Conservation (phyloP, 2,329 filamentous ascomycete genomes). For the Paradendryphiella salina region DNA sequence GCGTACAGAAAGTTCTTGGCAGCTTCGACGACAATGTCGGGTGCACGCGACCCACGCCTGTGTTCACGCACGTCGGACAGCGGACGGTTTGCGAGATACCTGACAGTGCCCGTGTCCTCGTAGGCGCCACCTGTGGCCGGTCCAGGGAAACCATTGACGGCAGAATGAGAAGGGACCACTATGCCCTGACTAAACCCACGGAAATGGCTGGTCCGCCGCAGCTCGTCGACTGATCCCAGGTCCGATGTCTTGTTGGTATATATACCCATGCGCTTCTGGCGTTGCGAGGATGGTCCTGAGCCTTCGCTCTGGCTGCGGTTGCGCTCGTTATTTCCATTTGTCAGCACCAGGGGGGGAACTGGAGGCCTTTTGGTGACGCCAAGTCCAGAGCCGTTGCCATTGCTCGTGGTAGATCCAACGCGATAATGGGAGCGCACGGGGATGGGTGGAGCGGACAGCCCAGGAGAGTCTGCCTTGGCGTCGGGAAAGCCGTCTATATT, state of each 20-base stretch:
- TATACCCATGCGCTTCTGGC: constrained; percentile 64
- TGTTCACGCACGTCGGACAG: constrained; percentile 63
- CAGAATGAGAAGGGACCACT: constrained; percentile 39
- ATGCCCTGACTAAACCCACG: constrained; percentile 63
- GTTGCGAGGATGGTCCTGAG: constrained; percentile 54
- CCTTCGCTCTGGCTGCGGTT: constrained; percentile 67
- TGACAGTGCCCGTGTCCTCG: constrained; percentile 41
- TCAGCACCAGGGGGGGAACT: constrained; percentile 70
- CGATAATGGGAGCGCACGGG: constrained; percentile 81
- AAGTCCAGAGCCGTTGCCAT: constrained; percentile 32
- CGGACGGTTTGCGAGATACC: constrained; percentile 51
- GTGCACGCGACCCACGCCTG: constrained; percentile 52
- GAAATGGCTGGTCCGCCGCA: constrained; percentile 57
- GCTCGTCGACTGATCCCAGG: constrained; percentile 58
- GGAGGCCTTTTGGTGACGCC: constrained; percentile 67
- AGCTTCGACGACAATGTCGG: constrained; percentile 58
- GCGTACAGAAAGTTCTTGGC: constrained; percentile 60
- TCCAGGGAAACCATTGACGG: constrained; percentile 35
- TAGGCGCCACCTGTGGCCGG: constrained; percentile 42
- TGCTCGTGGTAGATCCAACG: constrained; percentile 68
- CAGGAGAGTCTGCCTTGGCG: constrained; percentile 41
- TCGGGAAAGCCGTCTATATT: constrained; percentile 64
- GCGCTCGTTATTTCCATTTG: constrained; percentile 67
- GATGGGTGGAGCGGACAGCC: constrained; percentile 67
- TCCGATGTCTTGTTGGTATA: constrained; percentile 61